phyloP scores from a whole-genome alignment of 192 early-diverging fungal species.

The Geranomyces michiganensis region DNA sequence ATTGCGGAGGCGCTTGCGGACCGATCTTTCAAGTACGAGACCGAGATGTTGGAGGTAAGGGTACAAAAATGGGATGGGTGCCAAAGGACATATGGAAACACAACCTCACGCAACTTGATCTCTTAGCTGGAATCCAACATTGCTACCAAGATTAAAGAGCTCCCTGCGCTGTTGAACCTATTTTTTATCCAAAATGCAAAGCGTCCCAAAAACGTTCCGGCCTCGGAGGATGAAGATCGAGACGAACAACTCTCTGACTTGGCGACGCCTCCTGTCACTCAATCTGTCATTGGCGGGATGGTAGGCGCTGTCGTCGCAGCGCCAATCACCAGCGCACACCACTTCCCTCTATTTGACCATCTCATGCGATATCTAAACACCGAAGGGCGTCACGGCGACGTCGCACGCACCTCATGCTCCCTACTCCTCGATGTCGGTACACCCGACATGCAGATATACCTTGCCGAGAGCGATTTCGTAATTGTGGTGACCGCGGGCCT shows the following conservation, averaged over 20 bases:
- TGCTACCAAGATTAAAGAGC: constrained; percentile 79
- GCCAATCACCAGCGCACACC: constrained; percentile 24
- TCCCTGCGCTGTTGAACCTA: constrained; percentile 70
- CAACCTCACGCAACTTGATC: no score
- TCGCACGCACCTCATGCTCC: constrained; percentile 80
- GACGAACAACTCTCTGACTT: background rate
- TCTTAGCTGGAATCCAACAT: constrained; percentile 71
- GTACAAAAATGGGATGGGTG: no score
- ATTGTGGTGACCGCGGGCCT: constrained; percentile 78
- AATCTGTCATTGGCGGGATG: constrained; percentile 23
- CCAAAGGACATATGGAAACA: no score
- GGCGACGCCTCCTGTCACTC: background rate
- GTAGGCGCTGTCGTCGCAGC: constrained; percentile 7
- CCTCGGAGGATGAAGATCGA: constrained; percentile 18
- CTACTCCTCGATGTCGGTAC: constrained; percentile 79
- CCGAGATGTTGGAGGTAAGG: constrained; percentile 41
- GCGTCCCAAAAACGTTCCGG: constrained; percentile 51
- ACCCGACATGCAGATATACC: constrained; percentile 75
- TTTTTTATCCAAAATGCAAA: constrained; percentile 68
- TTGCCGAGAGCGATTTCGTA: constrained; percentile 80
- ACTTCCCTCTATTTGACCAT: constrained; percentile 89
- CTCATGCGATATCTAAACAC: constrained; percentile 86
- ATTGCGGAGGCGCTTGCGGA: constrained; percentile 65
- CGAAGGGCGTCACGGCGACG: constrained; percentile 78
- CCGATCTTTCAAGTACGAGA: constrained; percentile 35